These are phyloP conservation scores for Mortierella hygrophila DNA, from an alignment of 192 early-diverging fungal species.

Conservation along the genomic window DNA sequence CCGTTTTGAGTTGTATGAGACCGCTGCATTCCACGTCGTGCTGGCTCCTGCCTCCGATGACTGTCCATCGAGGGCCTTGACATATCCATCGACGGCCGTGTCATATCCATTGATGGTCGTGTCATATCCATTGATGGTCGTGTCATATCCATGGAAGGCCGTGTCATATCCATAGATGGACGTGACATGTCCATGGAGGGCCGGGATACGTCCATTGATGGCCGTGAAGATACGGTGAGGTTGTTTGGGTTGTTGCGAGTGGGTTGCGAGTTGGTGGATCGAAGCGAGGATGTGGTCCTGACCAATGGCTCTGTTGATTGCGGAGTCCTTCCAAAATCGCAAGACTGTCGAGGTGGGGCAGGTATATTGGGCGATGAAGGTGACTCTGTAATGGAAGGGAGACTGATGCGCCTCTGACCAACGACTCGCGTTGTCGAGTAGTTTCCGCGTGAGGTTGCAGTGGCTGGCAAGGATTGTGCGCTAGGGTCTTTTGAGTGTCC, in stretches of 20 bases:
- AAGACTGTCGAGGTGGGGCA: constrained; percentile 41
- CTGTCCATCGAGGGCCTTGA: neutral
- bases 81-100: neutral
- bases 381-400: constrained; percentile 44
- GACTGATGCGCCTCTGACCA: constrained; percentile 44
- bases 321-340: constrained; percentile 38
- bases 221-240: neutral
- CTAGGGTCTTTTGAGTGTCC: constrained; percentile 19
- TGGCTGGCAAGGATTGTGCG: constrained; percentile 9
- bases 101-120: neutral
- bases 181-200: neutral
- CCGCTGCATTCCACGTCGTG: constrained; percentile 21
- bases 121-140: neutral
- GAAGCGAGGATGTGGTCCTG: constrained; percentile 24
- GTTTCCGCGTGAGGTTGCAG: neutral
- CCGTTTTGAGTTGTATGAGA: constrained; percentile 36
- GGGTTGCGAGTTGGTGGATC: constrained; percentile 24
- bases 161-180: neutral
- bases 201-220: neutral
- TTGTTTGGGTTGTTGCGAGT: constrained; percentile 17
- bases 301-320: constrained; percentile 50
- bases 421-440: constrained; percentile 14
- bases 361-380: constrained; percentile 36
- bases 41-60: neutral
- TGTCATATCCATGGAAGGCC: neutral